These are phyloP conservation scores for Fusarium oligoseptatum DNA, from an alignment of 2,329 filamentous ascomycete species.

Conservation along the genomic window DNA sequence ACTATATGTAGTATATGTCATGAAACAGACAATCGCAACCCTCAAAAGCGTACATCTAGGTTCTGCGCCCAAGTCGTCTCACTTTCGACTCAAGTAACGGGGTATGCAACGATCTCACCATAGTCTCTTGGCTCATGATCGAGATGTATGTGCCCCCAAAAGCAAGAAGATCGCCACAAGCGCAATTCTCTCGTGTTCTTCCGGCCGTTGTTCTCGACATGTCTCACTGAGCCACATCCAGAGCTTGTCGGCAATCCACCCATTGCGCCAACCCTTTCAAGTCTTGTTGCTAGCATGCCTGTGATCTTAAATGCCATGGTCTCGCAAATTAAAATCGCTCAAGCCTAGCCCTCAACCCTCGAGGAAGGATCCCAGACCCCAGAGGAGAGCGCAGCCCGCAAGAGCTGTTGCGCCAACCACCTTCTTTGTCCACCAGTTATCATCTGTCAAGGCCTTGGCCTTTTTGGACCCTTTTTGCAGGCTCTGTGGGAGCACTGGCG, in stretches of 20 bases:
- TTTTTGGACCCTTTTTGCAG: conserved; percentile 50
- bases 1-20: conserved; percentile 6
- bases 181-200: background rate
- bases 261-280: background rate
- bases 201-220: background rate
- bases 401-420: conserved; percentile 71
- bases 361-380: conserved; percentile 69
- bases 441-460: conserved; percentile 73
- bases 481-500: conserved; percentile 46
- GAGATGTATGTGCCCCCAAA: background rate
- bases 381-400: conserved; percentile 71
- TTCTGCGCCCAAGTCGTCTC: background rate
- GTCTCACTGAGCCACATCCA: background rate
- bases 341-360: conserved; percentile 46
- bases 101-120: background rate
- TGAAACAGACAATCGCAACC: background rate
- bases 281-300: conserved; percentile 14
- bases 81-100: background rate
- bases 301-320: conserved; percentile 19
- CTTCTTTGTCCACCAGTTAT: conserved; percentile 77
- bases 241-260: background rate
- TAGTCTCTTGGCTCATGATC: background rate
- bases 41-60: background rate
- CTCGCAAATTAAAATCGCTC: background rate
- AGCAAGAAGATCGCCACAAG: background rate